Evolutionary conservation across 164 flowering plant species (phyloP).

Genomic region (Hamamelis virginiana): DNA sequence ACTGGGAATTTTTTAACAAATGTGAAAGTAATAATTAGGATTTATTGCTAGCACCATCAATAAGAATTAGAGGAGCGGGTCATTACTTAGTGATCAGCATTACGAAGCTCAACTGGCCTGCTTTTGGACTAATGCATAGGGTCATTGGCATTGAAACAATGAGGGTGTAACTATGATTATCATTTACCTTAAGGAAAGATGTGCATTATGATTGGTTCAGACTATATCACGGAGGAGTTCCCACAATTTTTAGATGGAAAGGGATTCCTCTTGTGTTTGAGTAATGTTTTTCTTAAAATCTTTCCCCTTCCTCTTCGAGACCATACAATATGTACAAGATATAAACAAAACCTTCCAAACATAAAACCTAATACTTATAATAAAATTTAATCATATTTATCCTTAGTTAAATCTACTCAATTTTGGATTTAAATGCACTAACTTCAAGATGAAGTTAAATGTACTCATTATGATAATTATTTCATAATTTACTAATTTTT

Average conservation of each 20-base stretch:
- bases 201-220: background rate
- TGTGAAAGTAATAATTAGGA: no score
- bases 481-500: no score
- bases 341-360: background rate
- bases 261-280: background rate
- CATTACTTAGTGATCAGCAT: no score
- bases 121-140: no score
- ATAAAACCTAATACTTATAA: background rate
- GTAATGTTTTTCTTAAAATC: background rate
- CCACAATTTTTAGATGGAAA: background rate
- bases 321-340: background rate
- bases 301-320: background rate
- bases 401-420: background rate
- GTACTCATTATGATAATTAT: background rate
- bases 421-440: background rate
- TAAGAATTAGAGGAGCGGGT: no score
- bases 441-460: background rate
- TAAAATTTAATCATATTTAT: background rate
- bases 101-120: no score
- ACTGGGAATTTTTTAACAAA: no score
- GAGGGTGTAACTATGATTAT: no score
- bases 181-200: background rate
- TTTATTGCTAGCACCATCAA: no score
- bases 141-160: no score
- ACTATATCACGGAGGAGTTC: background rate